A percentile compares a stretch with the other conserved stretches of the same genome.
Evolutionary conservation across 371 early-diverging fungal genomes (phyloP).

Genomic region (Haplosporangium sp.): DNA sequence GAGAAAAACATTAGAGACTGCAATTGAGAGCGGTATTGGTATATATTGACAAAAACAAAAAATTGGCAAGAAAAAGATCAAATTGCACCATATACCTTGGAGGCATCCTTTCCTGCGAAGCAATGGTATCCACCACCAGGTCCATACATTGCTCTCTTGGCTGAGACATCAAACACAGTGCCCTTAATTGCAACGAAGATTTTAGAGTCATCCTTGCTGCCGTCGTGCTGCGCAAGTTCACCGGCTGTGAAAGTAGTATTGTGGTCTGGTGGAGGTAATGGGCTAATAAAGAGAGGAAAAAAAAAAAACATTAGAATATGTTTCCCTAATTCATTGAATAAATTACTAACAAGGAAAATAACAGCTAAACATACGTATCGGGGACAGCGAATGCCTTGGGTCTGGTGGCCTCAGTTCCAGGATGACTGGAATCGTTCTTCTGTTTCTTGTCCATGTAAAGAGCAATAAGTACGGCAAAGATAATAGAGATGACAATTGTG

Average conservation of each 20-base stretch:
- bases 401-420: conserved; percentile 18
- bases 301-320: not conserved
- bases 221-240: conserved; percentile 80
- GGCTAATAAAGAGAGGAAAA: conserved; percentile 13
- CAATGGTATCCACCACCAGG: conserved; percentile 75
- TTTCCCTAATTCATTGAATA: not conserved
- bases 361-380: conserved; percentile 31
- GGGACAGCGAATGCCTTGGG: conserved; percentile 54
- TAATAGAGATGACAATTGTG: conserved; percentile 25
- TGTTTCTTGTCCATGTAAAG: conserved; percentile 18
- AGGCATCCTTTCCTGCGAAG: conserved; percentile 88
- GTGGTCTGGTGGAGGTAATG: conserved; percentile 62
- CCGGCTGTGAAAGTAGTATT: conserved; percentile 65
- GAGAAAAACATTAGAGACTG: not conserved
- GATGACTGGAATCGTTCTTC: conserved; percentile 6
- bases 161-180: conserved; percentile 83
- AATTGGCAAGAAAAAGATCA: not conserved
- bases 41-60: not conserved
- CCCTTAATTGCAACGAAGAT: conserved; percentile 90
- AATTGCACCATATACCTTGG: conserved; percentile 59
- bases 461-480: conserved; percentile 34
- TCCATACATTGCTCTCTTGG: conserved; percentile 76
- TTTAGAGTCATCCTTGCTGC: conserved; percentile 71
- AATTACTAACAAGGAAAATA: not conserved
- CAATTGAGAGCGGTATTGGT: too few relatives aligned